phyloP scores from a whole-genome alignment of 2,329 filamentous ascomycete genomes.

The Aspergillus vadensis region DNA sequence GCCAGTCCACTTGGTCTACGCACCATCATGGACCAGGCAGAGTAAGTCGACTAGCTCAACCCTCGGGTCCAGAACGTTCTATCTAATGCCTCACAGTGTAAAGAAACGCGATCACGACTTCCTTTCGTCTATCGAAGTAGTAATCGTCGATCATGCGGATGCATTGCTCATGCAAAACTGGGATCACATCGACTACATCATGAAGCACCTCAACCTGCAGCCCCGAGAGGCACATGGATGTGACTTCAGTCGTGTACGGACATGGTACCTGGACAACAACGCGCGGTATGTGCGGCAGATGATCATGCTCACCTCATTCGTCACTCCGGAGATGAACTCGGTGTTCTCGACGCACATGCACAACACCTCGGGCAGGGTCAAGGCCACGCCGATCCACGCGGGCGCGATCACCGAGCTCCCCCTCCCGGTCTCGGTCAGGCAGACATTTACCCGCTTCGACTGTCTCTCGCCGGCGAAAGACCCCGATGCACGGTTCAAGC shows the following conservation, averaged over 20 bases:
- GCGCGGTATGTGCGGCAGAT: slow-evolving; percentile 82
- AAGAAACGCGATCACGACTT: slow-evolving; percentile 83
- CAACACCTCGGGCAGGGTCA: slow-evolving; percentile 79
- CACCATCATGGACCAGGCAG: slow-evolving; percentile 81
- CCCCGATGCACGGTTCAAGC: slow-evolving; percentile 85
- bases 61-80: neutral
- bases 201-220: slow-evolving; percentile 86
- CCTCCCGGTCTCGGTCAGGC: slow-evolving; percentile 65
- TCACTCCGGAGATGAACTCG: slow-evolving; percentile 84
- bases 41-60: slow-evolving; percentile 47
- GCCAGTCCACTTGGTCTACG: slow-evolving; percentile 87
- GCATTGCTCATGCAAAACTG: slow-evolving; percentile 97
- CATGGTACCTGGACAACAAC: slow-evolving; percentile 90
- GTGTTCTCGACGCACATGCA: slow-evolving; percentile 74
- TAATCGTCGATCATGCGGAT: slow-evolving; percentile 88
- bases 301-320: slow-evolving; percentile 75
- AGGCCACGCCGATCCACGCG: slow-evolving; percentile 68
- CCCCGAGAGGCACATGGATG: slow-evolving; percentile 88
- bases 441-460: slow-evolving; percentile 89
- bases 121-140: slow-evolving; percentile 87
- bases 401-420: slow-evolving; percentile 74
- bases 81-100: slow-evolving; percentile 40
- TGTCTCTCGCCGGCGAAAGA: slow-evolving; percentile 69
- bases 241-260: slow-evolving; percentile 86
- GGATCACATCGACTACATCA: slow-evolving; percentile 92